Conservation (phyloP, 2,329 filamentous ascomycete species). For the Stenocarpella maydis region DNA sequence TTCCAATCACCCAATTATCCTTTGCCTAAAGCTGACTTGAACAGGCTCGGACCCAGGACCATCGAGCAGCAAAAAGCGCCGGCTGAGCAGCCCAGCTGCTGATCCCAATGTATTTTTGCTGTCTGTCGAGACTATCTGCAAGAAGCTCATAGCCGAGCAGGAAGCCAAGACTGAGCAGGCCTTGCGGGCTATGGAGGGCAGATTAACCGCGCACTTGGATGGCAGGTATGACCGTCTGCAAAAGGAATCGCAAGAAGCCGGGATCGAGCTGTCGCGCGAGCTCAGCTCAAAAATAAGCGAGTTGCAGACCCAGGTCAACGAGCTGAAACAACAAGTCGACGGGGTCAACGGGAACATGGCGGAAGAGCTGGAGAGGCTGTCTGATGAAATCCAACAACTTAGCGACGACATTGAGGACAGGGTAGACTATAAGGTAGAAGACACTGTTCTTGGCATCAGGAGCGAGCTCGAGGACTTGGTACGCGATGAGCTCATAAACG, state of each 20-base stretch:
- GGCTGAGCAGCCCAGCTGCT: neutral
- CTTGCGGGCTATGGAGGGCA: neutral
- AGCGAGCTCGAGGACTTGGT: slow-evolving; percentile 12
- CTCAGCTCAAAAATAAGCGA: slow-evolving; percentile 1
- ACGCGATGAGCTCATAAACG: neutral
- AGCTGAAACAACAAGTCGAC: slow-evolving; percentile 6
- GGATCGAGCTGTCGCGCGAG: neutral
- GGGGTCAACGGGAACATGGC: neutral
- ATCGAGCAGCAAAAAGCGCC: slow-evolving; percentile 15
- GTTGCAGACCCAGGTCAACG: neutral
- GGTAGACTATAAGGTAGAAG: slow-evolving; percentile 7
- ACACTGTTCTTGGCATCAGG: neutral
- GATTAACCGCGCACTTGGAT: slow-evolving; percentile 6
- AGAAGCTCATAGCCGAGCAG: slow-evolving; percentile 11
- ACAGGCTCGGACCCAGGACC: neutral
- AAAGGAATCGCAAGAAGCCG: neutral
- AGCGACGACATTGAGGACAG: slow-evolving; percentile 21
- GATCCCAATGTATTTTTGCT: neutral
- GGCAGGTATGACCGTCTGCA: neutral
- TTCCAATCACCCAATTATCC: neutral
- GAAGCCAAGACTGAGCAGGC: slow-evolving; percentile 19
- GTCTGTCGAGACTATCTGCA: neutral
- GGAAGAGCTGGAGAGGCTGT: slow-evolving; percentile 1
- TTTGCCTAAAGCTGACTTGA: neutral
- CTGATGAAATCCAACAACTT: slow-evolving; percentile 3